Percentiles rank a stretch among this genome's conserved stretches.
phyloP scores from a whole-genome alignment of 2,329 filamentous ascomycete genomes.

The Tricladium varicosporioides region DNA sequence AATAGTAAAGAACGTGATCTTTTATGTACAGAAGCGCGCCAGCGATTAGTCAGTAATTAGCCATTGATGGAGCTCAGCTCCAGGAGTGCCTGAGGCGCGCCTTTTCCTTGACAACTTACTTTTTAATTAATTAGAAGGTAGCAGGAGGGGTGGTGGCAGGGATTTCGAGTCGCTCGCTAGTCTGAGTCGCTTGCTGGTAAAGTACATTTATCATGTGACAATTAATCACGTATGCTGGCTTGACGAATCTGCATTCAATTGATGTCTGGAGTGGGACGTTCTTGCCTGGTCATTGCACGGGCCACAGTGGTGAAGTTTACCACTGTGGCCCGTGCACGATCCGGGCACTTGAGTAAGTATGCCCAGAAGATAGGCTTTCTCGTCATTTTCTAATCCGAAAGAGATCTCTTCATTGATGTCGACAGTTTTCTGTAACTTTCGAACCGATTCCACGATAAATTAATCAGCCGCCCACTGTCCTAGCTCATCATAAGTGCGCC shows the following conservation, averaged over 20 bases:
- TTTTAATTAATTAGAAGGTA: no score
- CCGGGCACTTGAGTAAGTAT: background rate
- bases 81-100: no score
- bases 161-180: no score
- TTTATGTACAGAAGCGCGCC: no score
- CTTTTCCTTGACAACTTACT: no score
- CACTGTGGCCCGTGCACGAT: background rate
- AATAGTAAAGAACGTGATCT: no score
- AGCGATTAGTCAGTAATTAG: no score
- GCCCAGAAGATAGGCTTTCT: background rate
- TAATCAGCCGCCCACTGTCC: conserved; percentile 66
- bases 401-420: conserved; percentile 38
- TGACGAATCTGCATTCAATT: background rate
- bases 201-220: background rate
- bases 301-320: background rate
- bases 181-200: no score
- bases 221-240: background rate
- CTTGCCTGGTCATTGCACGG: background rate
- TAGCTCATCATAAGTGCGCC: conserved; percentile 41
- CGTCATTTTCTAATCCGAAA: conserved; percentile 14
- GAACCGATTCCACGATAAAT: conserved; percentile 49
- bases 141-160: no score
- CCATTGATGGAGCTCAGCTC: no score
- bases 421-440: conserved; percentile 38
- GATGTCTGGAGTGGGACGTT: background rate